phyloP scores from a whole-genome alignment of 2,329 filamentous ascomycete genomes.

The Ophiostoma angusticollis region DNA sequence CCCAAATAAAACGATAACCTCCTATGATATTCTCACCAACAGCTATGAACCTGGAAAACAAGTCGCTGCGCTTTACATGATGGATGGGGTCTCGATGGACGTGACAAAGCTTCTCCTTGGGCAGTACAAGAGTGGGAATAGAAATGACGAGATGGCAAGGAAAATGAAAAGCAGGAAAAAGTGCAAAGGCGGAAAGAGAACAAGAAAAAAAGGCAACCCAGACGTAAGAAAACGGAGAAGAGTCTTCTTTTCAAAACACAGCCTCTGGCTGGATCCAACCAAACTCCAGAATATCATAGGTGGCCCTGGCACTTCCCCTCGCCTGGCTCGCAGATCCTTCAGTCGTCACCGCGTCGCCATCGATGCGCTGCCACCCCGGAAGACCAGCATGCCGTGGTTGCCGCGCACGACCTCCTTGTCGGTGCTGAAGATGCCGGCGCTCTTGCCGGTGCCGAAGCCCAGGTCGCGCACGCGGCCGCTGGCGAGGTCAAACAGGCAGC shows the following conservation, averaged over 20 bases:
- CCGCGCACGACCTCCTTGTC: slow-evolving; percentile 29
- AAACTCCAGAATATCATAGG: not conserved
- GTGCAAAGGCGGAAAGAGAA: not conserved
- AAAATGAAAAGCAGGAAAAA: not conserved
- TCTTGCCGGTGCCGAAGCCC: slow-evolving; percentile 27
- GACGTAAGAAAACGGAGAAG: no score
- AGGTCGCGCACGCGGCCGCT: slow-evolving; percentile 37
- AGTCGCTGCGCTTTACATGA: slow-evolving; percentile 4
- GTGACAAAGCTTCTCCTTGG: not conserved
- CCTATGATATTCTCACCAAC: no score
- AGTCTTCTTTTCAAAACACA: no score
- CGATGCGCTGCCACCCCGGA: slow-evolving; percentile 27
- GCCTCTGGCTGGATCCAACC: no score
- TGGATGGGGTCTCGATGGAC: not conserved
- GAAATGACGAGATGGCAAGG: not conserved
- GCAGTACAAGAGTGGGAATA: not conserved
- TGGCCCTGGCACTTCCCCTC: no score
- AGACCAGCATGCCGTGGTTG: slow-evolving; percentile 38
- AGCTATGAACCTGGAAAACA: not conserved
- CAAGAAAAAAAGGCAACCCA: not conserved
- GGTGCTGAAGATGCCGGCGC: slow-evolving; percentile 9
- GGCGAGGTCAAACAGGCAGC: slow-evolving; percentile 57
- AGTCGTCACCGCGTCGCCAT: slow-evolving; percentile 18
- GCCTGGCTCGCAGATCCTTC: no score
- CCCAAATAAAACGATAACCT: no score